These are phyloP conservation scores for Lentinula detonsa DNA, from an alignment of 768 basidiomycete species.

Conservation along the genomic window DNA sequence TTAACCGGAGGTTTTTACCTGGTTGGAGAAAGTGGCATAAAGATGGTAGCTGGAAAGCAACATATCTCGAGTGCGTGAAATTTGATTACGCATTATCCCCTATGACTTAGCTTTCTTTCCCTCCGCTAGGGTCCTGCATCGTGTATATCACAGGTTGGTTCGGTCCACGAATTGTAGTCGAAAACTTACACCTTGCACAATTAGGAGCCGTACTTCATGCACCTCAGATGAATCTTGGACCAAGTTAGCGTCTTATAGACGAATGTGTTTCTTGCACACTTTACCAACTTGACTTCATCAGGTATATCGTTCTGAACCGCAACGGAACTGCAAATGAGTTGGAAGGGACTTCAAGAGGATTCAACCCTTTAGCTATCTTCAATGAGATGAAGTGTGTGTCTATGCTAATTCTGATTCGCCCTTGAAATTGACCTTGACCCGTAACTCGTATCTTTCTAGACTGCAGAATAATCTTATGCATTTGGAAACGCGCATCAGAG, in stretches of 20 bases:
- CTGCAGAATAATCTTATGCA: conserved; percentile 64
- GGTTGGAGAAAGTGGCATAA: conserved; percentile 72
- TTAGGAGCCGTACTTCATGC: conserved; percentile 56
- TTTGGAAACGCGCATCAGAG: conserved; percentile 60
- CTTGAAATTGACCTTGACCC: neutral
- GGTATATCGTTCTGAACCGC: conserved; percentile 72
- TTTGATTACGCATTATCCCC: conserved; percentile 2
- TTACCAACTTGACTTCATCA: conserved; percentile 18
- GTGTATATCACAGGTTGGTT: conserved; percentile 48
- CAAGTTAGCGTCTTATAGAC: conserved; percentile 39
- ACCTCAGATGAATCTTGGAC: conserved; percentile 82
- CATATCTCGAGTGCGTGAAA: conserved; percentile 55
- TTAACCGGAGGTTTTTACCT: conserved; percentile 65
- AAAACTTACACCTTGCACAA: neutral
- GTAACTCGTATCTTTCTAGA: conserved; percentile 26
- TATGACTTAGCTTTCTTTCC: conserved; percentile 7
- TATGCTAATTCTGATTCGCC: neutral
- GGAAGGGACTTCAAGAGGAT: conserved; percentile 60
- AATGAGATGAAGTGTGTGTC: conserved; percentile 65
- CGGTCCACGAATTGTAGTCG: neutral
- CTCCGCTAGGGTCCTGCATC: conserved; percentile 45
- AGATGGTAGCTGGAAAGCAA: conserved; percentile 55
- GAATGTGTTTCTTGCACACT: neutral
- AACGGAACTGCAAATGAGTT: conserved; percentile 72
- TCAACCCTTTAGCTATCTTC: conserved; percentile 61